Evolutionary conservation across 2,329 filamentous ascomycete genomes (phyloP).

Genomic region (Penicillium sp.): DNA sequence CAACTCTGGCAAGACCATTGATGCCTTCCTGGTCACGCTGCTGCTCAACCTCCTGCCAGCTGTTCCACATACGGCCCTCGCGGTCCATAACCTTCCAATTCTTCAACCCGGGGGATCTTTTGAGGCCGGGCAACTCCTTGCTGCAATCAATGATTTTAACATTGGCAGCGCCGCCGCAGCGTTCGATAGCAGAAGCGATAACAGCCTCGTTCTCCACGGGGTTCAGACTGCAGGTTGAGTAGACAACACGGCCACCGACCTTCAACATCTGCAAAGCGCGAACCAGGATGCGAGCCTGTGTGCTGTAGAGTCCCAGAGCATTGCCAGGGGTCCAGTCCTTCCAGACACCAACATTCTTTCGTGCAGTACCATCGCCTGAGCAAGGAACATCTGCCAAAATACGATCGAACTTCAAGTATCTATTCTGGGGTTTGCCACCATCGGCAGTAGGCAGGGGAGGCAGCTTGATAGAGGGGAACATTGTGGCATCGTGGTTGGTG

Average conservation of each 20-base stretch:
- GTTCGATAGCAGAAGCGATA: constrained; percentile 79
- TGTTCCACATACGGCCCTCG: constrained; percentile 72
- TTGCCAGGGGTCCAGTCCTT: constrained; percentile 89
- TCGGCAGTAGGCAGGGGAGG: constrained; percentile 56
- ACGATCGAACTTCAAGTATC: constrained; percentile 93
- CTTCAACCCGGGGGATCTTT: constrained; percentile 73
- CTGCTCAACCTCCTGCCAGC: constrained; percentile 77
- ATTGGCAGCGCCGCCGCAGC: constrained; percentile 79
- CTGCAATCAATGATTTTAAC: constrained; percentile 83
- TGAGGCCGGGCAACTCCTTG: constrained; percentile 71
- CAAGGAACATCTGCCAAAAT: constrained; percentile 96
- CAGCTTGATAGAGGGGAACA: constrained; percentile 91
- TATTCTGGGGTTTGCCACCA: constrained; percentile 54
- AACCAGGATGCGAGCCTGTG: constrained; percentile 85
- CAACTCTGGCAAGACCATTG: constrained; percentile 66
- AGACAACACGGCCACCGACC: constrained; percentile 89
- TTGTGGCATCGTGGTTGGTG: constrained; percentile 94
- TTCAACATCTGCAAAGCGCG: constrained; percentile 94
- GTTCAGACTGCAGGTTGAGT: constrained; percentile 99
- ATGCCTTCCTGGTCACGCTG: constrained; percentile 61
- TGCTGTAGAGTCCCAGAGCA: constrained; percentile 80
- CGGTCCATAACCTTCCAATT: constrained; percentile 93
- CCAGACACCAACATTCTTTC: constrained; percentile 94
- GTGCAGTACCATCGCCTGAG: constrained; percentile 87
- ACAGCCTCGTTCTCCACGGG: constrained; percentile 96